A percentile compares a stretch with the other conserved stretches of the same genome.
phyloP scores from a whole-genome alignment of 257 asterid genomes.

The Rubia yunnanensis region DNA sequence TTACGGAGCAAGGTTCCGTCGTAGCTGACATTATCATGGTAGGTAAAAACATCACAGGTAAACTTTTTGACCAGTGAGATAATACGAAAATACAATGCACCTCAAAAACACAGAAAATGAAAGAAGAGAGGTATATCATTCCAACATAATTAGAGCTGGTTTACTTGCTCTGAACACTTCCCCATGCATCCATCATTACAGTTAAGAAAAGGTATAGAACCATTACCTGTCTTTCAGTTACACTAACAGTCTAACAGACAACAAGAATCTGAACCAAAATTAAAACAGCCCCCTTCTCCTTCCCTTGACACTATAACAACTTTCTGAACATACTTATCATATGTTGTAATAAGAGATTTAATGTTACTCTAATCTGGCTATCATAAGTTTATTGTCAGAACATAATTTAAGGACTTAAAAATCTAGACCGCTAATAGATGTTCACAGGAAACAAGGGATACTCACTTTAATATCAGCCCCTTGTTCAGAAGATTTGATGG shows the following conservation, averaged over 20 bases:
- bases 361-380: not conserved
- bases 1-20: conserved; percentile 57
- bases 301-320: not conserved
- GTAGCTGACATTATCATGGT: conserved; percentile 43
- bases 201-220: not conserved
- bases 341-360: not conserved
- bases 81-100: conserved; percentile 1
- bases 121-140: not conserved
- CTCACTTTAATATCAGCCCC: conserved; percentile 66
- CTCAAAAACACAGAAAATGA: not conserved
- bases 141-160: not conserved
- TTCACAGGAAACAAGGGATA: conserved; percentile 12
- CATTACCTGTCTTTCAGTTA: not conserved
- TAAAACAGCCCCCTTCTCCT: not conserved
- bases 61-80: not conserved
- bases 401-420: not conserved
- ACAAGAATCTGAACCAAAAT: not conserved
- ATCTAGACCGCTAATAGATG: not conserved
- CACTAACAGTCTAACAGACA: not conserved
- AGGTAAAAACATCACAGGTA: conserved; percentile 6
- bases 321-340: too few relatives aligned
- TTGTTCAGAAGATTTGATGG: conserved; percentile 62
- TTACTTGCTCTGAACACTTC: not conserved
- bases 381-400: not conserved
- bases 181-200: not conserved